Conservation (phyloP, 306 rosid genomes). For the Prunus mongolica region DNA sequence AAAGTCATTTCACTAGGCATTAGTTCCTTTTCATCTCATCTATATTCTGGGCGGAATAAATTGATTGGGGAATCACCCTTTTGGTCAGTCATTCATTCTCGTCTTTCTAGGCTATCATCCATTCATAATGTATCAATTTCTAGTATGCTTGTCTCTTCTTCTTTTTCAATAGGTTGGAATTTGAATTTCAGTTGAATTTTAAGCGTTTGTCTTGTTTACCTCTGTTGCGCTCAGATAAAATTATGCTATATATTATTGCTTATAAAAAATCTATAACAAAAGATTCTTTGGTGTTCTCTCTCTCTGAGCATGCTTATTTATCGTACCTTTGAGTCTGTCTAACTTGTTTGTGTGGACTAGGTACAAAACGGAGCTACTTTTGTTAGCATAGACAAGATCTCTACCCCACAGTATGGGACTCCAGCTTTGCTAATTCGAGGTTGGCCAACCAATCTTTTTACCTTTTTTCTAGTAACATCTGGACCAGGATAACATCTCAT, state of each 20-base stretch:
- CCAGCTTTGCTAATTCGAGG: conserved; percentile 87
- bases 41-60: neutral
- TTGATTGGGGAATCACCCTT: neutral
- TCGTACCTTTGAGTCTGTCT: neutral
- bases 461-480: neutral
- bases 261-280: neutral
- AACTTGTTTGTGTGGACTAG: conserved; percentile 38
- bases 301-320: neutral
- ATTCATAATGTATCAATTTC: neutral
- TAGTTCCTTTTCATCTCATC: neutral
- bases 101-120: no score
- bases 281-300: neutral
- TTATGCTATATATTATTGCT: neutral
- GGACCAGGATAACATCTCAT: neutral
- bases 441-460: neutral
- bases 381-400: conserved; percentile 71
- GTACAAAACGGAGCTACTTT: conserved; percentile 88
- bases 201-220: neutral
- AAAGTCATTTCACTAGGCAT: no score
- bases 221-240: neutral
- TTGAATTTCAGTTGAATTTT: neutral
- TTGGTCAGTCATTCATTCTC: neutral
- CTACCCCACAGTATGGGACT: conserved; percentile 69
- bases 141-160: neutral
- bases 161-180: no score